phyloP scores from a whole-genome alignment of 768 basidiomycete genomes.

The Saitozyma podzolica region DNA sequence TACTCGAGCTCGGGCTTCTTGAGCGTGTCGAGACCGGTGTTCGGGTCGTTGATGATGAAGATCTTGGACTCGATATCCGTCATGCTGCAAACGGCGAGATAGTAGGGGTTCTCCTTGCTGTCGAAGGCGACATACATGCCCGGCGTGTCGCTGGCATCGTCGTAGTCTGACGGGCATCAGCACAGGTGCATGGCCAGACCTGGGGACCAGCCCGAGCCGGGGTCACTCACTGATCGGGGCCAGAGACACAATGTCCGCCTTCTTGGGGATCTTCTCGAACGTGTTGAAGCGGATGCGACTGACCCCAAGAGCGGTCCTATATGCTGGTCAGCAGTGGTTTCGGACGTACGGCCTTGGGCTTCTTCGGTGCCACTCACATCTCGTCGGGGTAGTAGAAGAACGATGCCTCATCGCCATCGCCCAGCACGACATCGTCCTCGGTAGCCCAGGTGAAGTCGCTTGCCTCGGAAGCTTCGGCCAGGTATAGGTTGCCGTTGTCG shows the following conservation, averaged over 20 bases:
- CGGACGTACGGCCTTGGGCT: not conserved
- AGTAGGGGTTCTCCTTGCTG: slow-evolving; percentile 5
- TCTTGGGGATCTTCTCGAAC: not conserved
- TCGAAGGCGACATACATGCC: slow-evolving; percentile 10
- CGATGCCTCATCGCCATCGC: not conserved
- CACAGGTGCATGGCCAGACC: not conserved
- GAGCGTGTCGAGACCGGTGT: slow-evolving; percentile 4
- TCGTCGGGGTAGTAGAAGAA: slow-evolving; percentile 18
- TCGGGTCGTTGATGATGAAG: slow-evolving; percentile 4
- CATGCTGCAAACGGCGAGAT: slow-evolving; percentile 6
- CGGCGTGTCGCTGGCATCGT: slow-evolving; percentile 3
- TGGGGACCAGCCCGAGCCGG: not conserved
- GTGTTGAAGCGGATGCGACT: not conserved
- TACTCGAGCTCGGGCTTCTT: slow-evolving; percentile 11
- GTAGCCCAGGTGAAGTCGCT: slow-evolving; percentile 1
- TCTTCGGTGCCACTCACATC: slow-evolving; percentile 3
- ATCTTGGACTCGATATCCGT: slow-evolving; percentile 10
- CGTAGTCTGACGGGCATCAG: slow-evolving; percentile 4
- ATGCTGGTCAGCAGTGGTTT: not conserved
- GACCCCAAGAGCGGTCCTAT: not conserved
- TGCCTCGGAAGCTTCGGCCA: slow-evolving; percentile 2
- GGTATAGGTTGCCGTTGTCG: slow-evolving; percentile 10
- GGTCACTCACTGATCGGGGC: slow-evolving; percentile 1
- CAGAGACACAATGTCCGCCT: not conserved
- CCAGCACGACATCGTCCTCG: not conserved